Evolutionary conservation across 2,329 filamentous ascomycete genomes (phyloP), one percentile per base, ranked within the genome.

Genomic region (Tolypocladium cylindrosporum): DNA sequence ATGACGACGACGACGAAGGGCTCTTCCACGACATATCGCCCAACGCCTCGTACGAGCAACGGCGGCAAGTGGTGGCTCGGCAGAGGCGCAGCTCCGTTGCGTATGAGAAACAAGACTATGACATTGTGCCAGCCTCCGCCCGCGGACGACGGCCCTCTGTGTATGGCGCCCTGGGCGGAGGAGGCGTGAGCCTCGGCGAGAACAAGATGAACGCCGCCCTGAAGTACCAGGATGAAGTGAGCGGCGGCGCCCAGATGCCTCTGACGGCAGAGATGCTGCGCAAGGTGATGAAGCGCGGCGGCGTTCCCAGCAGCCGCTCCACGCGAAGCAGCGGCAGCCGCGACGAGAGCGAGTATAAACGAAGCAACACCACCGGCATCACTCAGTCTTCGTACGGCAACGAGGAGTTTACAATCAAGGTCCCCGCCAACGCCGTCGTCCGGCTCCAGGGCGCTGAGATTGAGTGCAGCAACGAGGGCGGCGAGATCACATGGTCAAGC

Each of bases 341-440:
- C 50, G 84, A 86, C 63, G 83, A 86, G 58, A 86, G 83, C 69
- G 84, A 86, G 58, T 85, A 80, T 68, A 79, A 78, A 62, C 80
- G 81, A 61, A 86, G 83, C 57, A 81, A 81, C 36, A 84, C 83
- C 0, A 86, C 84, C 14, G 78, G 81, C 45, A 82, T 84, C 11
- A 87, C 83, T 4, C 74, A 80, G 40, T 82, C 79, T 9, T 74
- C 70, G 5, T 70, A 70, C 3, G 79, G 76, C 58, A 76, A 61
- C 57, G 82, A 86, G 42, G 82, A 85, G 60, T 74, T 85, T 58
- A 86, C 82, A 19, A 85, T 87, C 68, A 82, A 82, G 62, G 75
- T 87, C 53, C 79, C 77, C 31, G 81, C 81, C 14, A 75, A 74
- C 39, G 78, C 81, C n/a, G 74, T 79, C 27, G 77, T 87, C 58